Evolutionary conservation across 257 asterid species (phyloP).

Genomic region (Primulina eburnea): DNA sequence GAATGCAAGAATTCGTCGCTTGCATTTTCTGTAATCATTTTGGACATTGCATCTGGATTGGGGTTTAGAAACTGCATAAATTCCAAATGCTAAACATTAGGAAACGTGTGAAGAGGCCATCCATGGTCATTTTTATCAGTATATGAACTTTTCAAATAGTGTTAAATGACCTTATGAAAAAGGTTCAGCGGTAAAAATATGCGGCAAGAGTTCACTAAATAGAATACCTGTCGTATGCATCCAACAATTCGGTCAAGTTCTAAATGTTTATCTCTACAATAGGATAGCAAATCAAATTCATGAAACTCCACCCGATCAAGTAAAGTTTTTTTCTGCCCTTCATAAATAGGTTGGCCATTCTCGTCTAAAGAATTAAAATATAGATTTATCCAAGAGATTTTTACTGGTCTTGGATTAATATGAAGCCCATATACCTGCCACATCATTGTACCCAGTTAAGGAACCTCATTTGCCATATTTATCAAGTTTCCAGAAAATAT

Average conservation of each 20-base stretch:
- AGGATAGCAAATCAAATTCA: too few species aligned
- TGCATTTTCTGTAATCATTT: constrained; percentile 88
- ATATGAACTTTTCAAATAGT: neutral
- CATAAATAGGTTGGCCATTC: constrained; percentile 79
- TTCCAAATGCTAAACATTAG: neutral
- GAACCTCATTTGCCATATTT: constrained; percentile 21
- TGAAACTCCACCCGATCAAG: too few species aligned
- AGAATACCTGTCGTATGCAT: constrained; percentile 96
- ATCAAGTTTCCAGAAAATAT: constrained; percentile 16
- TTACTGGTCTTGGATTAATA: constrained; percentile 95
- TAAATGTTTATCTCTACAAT: constrained; percentile 78
- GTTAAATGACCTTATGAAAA: too few species aligned
- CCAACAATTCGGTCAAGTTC: constrained; percentile 98
- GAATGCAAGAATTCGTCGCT: constrained; percentile 90
- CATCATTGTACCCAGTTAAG: constrained; percentile 24
- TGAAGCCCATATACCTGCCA: constrained; percentile 97
- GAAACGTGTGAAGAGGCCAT: neutral
- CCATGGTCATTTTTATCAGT: neutral
- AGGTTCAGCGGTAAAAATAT: too few species aligned
- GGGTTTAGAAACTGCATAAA: constrained; percentile 89
- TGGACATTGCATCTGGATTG: constrained; percentile 99
- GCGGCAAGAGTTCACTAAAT: constrained; percentile 8
- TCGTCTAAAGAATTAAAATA: constrained; percentile 93
- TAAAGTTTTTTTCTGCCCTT: constrained; percentile 73
- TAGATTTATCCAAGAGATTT: too few species aligned